These are phyloP conservation scores for Penstemon eatonii DNA, from an alignment of 257 asterid genomes.

Conservation along the genomic window DNA sequence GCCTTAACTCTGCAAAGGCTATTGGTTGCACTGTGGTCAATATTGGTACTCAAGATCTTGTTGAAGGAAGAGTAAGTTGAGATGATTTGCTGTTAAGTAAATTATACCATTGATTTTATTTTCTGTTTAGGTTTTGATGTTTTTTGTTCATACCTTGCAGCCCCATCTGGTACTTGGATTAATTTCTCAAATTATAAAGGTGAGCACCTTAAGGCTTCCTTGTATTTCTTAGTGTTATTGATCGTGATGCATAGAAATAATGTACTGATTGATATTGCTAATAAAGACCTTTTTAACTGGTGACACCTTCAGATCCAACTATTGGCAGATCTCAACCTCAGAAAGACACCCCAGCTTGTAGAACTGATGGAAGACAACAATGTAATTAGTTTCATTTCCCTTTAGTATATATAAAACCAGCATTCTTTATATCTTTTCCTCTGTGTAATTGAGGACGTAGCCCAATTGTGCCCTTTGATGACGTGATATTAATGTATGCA, in stretches of 20 bases:
- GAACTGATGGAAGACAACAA: constrained; percentile 93
- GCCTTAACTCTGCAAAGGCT: constrained; percentile 98
- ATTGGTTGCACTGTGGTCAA: constrained; percentile 96
- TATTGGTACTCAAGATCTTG: constrained; percentile 87
- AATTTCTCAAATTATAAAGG: constrained; percentile 97
- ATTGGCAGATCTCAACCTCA: constrained; percentile 95
- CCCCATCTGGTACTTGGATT: constrained; percentile 95
- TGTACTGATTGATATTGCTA: constrained; percentile 27
- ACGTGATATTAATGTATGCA: constrained; percentile 44
- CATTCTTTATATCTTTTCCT: background rate
- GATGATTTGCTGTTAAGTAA: constrained; percentile 23
- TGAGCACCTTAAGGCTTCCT: constrained; percentile 38
- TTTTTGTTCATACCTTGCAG: constrained; percentile 47
- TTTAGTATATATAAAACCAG: too few species aligned
- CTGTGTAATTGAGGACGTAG: constrained; percentile 27
- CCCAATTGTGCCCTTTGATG: constrained; percentile 34
- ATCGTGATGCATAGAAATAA: constrained; percentile 13
- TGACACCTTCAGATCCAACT: constrained; percentile 77
- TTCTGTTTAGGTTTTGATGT: constrained; percentile 16
- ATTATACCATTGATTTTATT: constrained; percentile 2
- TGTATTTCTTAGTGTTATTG: constrained; percentile 14
- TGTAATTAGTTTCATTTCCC: constrained; percentile 38
- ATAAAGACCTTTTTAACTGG: constrained; percentile 24
- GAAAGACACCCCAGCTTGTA: constrained; percentile 96
- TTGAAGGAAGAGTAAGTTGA: constrained; percentile 95